Conservation (phyloP, 1,284 basidiomycete species). For the Tetrapyrgos nigripes region DNA sequence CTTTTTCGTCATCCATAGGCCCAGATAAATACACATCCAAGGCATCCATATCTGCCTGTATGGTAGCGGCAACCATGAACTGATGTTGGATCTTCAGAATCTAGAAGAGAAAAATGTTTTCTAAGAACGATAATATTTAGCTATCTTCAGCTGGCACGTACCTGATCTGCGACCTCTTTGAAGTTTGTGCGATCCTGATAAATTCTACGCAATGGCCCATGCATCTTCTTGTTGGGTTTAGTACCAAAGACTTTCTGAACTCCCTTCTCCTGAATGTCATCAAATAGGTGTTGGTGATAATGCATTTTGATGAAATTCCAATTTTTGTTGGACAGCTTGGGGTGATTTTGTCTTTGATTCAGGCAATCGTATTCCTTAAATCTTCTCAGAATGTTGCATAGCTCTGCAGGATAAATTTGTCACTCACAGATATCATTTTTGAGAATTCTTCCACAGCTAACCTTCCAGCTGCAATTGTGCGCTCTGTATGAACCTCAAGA, state of each 20-base stretch:
- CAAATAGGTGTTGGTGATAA: constrained; percentile 20
- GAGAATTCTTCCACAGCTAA: neutral
- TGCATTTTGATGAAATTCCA: constrained; percentile 32
- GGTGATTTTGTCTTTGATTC: neutral
- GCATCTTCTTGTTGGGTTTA: constrained; percentile 28
- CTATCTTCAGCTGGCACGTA: constrained; percentile 5
- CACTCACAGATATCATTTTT: neutral
- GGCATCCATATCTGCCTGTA: constrained; percentile 22
- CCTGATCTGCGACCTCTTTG: constrained; percentile 11
- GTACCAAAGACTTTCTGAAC: constrained; percentile 21
- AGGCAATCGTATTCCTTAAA: neutral
- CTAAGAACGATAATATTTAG: neutral
- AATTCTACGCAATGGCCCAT: constrained; percentile 12
- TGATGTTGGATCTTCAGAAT: constrained; percentile 29
- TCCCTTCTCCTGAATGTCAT: constrained; percentile 29
- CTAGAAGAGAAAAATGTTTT: constrained; percentile 19
- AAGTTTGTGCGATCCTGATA: constrained; percentile 17
- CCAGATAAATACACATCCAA: constrained; percentile 14
- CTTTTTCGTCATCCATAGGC: neutral
- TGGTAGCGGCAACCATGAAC: constrained; percentile 15
- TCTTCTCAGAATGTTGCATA: neutral
- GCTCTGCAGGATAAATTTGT: too few relatives aligned
- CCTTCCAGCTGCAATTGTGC: neutral
- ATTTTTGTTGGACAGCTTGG: constrained; percentile 13
- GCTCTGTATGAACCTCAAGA: neutral